A percentile compares a stretch with the other conserved stretches of the same genome.
Conservation (phyloP, 768 basidiomycete species). For the Rhizopogon rudus region DNA sequence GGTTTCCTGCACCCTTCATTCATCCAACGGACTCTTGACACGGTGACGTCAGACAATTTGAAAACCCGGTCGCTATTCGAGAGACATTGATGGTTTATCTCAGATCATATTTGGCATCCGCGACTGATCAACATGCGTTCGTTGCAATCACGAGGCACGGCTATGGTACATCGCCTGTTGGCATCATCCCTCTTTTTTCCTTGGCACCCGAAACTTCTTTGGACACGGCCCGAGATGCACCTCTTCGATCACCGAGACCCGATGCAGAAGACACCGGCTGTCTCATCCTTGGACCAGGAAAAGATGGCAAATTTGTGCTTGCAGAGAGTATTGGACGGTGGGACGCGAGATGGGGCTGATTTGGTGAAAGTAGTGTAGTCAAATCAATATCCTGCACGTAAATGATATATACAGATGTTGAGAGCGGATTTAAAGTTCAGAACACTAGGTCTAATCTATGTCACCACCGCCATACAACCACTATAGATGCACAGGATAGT, state of each 20-base stretch:
- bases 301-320: constrained; percentile 33
- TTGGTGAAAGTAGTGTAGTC: too few species aligned
- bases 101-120: not conserved
- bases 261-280: constrained; percentile 54
- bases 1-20: constrained; percentile 53
- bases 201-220: constrained; percentile 8
- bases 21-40: constrained; percentile 46
- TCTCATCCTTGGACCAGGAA: constrained; percentile 31
- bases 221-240: constrained; percentile 18
- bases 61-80: constrained; percentile 3
- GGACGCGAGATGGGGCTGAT: constrained; percentile 38
- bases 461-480: constrained; percentile 24
- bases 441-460: constrained; percentile 23
- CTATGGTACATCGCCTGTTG: constrained; percentile 42
- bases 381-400: not conserved
- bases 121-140: constrained; percentile 27
- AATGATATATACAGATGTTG: constrained; percentile 25
- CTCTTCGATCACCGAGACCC: constrained; percentile 36
- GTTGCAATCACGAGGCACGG: constrained; percentile 41
- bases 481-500: constrained; percentile 29
- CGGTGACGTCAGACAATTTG: constrained; percentile 25
- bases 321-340: constrained; percentile 39
- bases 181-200: constrained; percentile 38
- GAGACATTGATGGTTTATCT: constrained; percentile 1
- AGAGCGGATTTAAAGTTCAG: constrained; percentile 31